Percentiles rank a stretch among this genome's conserved stretches.
These are phyloP conservation scores for Solanum hybrid DNA, from an alignment of 305 asterid species.

Conservation along the genomic window DNA sequence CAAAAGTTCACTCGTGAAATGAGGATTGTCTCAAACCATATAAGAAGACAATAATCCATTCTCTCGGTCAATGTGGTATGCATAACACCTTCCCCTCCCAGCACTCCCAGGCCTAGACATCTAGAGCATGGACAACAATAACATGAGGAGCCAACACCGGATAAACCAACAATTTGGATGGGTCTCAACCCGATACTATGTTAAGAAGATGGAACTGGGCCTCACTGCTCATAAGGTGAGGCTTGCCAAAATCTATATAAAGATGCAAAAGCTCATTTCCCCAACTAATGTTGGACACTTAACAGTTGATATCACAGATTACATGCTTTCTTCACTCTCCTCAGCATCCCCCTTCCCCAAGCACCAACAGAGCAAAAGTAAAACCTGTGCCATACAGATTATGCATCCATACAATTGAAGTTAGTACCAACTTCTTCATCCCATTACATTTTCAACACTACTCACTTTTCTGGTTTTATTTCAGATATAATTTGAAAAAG, in stretches of 20 bases:
- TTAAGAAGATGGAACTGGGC: background rate
- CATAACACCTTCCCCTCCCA: background rate
- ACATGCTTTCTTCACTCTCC: background rate
- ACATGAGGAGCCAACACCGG: background rate
- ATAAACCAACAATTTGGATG: conserved; percentile 1
- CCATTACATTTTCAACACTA: background rate
- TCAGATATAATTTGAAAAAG: background rate
- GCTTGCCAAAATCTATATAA: background rate
- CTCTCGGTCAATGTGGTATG: background rate
- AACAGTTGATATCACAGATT: background rate
- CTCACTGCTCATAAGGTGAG: background rate
- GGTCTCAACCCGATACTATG: background rate
- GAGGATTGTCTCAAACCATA: background rate
- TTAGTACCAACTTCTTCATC: background rate
- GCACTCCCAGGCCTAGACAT: background rate
- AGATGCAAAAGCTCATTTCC: background rate
- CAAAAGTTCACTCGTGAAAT: background rate
- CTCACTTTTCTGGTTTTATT: background rate
- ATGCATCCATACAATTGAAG: background rate
- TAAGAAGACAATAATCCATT: background rate
- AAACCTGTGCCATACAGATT: background rate
- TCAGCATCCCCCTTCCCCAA: background rate
- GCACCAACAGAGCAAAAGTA: background rate
- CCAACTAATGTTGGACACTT: background rate
- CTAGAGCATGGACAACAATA: background rate